phyloP scores from a whole-genome alignment of 2,329 filamentous ascomycete species.

The Penicillium sp. region DNA sequence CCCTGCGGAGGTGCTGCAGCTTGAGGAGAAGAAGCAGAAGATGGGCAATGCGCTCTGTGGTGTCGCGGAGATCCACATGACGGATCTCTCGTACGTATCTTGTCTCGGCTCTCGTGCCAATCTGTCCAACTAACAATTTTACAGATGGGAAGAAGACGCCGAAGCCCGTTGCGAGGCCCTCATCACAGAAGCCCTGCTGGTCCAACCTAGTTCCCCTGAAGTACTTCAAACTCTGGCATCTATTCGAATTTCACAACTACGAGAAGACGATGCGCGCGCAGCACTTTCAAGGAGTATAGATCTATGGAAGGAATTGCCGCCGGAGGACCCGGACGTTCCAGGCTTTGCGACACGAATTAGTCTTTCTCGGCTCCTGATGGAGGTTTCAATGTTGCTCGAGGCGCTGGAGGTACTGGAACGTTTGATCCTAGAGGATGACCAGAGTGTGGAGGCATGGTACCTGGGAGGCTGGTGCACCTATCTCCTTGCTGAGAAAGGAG shows the following conservation, averaged over 20 bases:
- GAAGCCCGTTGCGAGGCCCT: conserved; percentile 86
- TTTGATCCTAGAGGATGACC: conserved; percentile 85
- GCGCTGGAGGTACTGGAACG: conserved; percentile 85
- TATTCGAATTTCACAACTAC: conserved; percentile 85
- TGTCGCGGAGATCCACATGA: conserved; percentile 98
- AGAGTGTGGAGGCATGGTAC: conserved; percentile 96
- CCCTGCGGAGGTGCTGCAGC: conserved; percentile 42
- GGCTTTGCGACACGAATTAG: conserved; percentile 86
- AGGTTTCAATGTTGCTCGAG: conserved; percentile 82
- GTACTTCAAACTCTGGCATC: conserved; percentile 96
- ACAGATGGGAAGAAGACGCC: conserved; percentile 79
- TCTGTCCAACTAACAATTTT: not conserved
- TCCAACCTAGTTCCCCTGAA: conserved; percentile 80
- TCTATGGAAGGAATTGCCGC: conserved; percentile 79
- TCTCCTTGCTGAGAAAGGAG: conserved; percentile 60
- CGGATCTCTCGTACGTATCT: conserved; percentile 76
- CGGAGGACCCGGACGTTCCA: conserved; percentile 73
- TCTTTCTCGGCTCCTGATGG: conserved; percentile 83
- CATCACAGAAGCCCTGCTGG: conserved; percentile 86
- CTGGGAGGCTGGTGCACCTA: conserved; percentile 92
- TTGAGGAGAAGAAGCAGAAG: conserved; percentile 77
- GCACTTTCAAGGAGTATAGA: conserved; percentile 80
- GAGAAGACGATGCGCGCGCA: conserved; percentile 76
- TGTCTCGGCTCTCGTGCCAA: not conserved
- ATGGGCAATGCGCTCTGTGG: conserved; percentile 91